These are phyloP conservation scores for Truncatella angustata DNA, from an alignment of 2,329 filamentous ascomycete species.

Conservation along the genomic window DNA sequence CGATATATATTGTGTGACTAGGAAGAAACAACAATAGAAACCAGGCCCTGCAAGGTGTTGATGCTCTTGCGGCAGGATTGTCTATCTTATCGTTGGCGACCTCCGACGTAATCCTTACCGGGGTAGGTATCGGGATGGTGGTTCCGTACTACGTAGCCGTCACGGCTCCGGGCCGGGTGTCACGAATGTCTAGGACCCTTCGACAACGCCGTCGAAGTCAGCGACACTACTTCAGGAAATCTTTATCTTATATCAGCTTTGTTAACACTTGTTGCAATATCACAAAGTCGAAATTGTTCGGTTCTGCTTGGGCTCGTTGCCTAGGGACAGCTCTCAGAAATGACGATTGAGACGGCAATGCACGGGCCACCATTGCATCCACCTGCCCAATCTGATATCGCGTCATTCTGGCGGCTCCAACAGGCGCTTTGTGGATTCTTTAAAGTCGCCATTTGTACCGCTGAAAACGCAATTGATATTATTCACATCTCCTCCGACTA, in stretches of 20 bases:
- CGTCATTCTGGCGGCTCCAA: neutral
- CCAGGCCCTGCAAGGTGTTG: neutral
- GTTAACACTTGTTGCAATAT: no score
- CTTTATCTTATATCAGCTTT: no score
- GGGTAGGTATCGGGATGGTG: neutral
- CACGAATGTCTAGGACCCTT: no score
- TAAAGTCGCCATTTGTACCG: neutral
- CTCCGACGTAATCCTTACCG: slow-evolving; percentile 5
- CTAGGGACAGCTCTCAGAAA: no score
- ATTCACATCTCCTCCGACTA: neutral
- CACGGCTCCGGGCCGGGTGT: neutral
- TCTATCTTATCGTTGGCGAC: neutral
- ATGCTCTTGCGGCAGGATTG: neutral
- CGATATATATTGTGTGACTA: neutral
- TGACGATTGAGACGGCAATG: neutral
- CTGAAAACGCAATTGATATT: neutral
- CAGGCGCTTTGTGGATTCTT: neutral
- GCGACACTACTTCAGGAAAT: no score
- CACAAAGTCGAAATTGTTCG: no score
- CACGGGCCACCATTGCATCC: neutral
- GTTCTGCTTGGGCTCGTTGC: no score
- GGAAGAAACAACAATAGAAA: neutral
- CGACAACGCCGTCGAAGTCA: no score
- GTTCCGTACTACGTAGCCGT: neutral
- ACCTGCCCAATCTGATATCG: neutral